Conservation (phyloP, 768 basidiomycete species). For the Podaxis carcinomalis region DNA sequence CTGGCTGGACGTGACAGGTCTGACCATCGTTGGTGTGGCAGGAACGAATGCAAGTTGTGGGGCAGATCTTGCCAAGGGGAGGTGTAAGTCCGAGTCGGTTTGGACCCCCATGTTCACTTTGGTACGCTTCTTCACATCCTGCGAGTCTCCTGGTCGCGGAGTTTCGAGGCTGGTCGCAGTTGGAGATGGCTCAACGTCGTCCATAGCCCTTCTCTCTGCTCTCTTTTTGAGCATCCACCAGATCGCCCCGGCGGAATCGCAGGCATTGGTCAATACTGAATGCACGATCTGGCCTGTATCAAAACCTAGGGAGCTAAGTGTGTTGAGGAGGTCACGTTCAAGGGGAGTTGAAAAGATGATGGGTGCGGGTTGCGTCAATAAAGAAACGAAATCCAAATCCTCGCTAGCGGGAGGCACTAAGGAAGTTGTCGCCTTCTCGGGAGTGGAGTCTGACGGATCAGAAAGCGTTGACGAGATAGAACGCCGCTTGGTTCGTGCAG, state of each 20-base stretch:
- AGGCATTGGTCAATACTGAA: constrained; percentile 87
- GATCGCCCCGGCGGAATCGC: constrained; percentile 83
- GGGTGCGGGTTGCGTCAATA: constrained; percentile 63
- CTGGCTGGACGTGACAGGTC: constrained; percentile 52
- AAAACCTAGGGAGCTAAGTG: constrained; percentile 72
- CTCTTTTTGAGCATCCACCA: constrained; percentile 97
- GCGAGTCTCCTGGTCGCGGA: constrained; percentile 9
- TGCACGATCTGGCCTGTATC: constrained; percentile 96
- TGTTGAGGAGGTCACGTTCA: constrained; percentile 78
- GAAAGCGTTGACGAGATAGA: constrained; percentile 89
- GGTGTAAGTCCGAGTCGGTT: constrained; percentile 31
- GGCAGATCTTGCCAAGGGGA: constrained; percentile 19
- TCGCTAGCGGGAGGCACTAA: constrained; percentile 34
- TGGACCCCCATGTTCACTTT: constrained; percentile 39
- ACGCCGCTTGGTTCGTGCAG: constrained; percentile 91
- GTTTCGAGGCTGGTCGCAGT: constrained; percentile 17
- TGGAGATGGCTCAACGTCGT: constrained; percentile 23
- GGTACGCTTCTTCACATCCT: constrained; percentile 27
- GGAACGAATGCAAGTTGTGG: constrained; percentile 75
- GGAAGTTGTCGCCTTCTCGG: constrained; percentile 39
- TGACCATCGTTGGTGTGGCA: constrained; percentile 61
- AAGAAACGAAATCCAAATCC: constrained; percentile 55
- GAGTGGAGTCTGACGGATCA: constrained; percentile 47
- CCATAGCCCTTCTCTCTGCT: constrained; percentile 52
- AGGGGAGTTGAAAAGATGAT: constrained; percentile 84